Percentiles rank a stretch among this genome's conserved stretches.
These are phyloP conservation scores for Exserohilum turcica DNA, from an alignment of 2,329 filamentous ascomycete genomes.

Conservation along the genomic window DNA sequence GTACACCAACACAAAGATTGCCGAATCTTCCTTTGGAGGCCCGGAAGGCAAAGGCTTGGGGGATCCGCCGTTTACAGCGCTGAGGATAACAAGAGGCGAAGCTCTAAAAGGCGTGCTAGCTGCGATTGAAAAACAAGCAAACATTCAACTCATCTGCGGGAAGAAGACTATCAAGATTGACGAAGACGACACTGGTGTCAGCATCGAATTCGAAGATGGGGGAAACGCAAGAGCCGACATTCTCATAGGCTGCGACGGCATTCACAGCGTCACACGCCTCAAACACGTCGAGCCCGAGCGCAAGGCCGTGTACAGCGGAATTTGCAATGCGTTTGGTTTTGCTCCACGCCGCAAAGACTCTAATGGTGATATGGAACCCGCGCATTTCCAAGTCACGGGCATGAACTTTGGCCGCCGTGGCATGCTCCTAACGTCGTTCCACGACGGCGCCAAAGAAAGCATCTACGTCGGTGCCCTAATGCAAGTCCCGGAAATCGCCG, in stretches of 20 bases:
- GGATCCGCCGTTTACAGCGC: constrained; percentile 52
- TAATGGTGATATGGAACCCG: constrained; percentile 29
- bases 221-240: constrained; percentile 53
- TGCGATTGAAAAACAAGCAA: constrained; percentile 48
- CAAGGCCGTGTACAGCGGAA: constrained; percentile 51
- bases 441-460: constrained; percentile 42
- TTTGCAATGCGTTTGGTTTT: constrained; percentile 55
- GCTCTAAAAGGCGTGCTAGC: constrained; percentile 51
- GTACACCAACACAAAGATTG: constrained; percentile 50
- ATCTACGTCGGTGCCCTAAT: constrained; percentile 54
- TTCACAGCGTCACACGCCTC: constrained; percentile 52
- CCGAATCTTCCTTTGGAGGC: constrained; percentile 51
- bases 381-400: constrained; percentile 48
- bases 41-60: constrained; percentile 52
- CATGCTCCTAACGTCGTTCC: constrained; percentile 53
- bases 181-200: constrained; percentile 49
- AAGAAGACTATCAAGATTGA: constrained; percentile 51
- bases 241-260: constrained; percentile 62
- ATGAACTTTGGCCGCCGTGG: constrained; percentile 55
- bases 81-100: constrained; percentile 53
- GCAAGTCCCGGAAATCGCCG: constrained; percentile 51
- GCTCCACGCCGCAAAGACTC: constrained; percentile 40
- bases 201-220: constrained; percentile 56
- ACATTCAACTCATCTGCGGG: constrained; percentile 51
- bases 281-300: constrained; percentile 53